Conservation (phyloP, 2,329 filamentous ascomycete species). For the Colletotrichum cereale region DNA sequence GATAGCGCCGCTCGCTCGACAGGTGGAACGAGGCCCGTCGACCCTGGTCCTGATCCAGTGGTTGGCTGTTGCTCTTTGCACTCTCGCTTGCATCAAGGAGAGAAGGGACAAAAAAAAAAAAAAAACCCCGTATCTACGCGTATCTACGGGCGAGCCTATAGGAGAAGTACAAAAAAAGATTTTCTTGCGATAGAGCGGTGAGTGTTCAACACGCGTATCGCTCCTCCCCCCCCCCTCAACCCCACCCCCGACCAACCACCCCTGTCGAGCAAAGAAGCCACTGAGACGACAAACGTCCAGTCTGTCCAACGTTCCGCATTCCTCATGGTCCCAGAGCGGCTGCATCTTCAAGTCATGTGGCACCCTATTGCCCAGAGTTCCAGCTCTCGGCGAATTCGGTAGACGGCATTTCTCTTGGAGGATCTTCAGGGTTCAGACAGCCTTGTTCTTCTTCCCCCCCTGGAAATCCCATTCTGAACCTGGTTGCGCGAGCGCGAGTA, state of each 20-base stretch:
- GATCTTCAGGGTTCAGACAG: conserved; percentile 40
- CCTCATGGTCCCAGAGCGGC: conserved; percentile 12
- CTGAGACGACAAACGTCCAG: conserved; percentile 18
- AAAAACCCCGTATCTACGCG: no score
- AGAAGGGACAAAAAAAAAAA: background rate
- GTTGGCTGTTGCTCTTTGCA: conserved; percentile 23
- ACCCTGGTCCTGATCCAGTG: conserved; percentile 25
- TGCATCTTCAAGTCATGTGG: conserved; percentile 36
- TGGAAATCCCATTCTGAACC: conserved; percentile 7
- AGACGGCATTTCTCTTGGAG: conserved; percentile 28
- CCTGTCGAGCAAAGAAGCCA: background rate
- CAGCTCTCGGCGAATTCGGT: conserved; percentile 31
- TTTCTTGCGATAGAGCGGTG: conserved; percentile 41
- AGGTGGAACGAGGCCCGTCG: conserved; percentile 27
- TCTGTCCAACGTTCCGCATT: conserved; percentile 6
- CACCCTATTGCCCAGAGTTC: conserved; percentile 6
- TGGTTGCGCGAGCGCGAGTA: conserved; percentile 29
- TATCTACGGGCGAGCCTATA: conserved; percentile 34
- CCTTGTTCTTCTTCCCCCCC: conserved; percentile 15
- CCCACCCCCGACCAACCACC: conserved; percentile 2
- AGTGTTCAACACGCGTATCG: conserved; percentile 41
- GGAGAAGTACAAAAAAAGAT: conserved; percentile 8
- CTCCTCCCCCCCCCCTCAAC: no score
- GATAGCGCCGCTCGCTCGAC: conserved; percentile 16
- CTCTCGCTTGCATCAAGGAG: conserved; percentile 33